A percentile compares a stretch with the other conserved stretches of the same genome.
These are phyloP conservation scores for Amylocarpus encephaloides DNA, from an alignment of 2,329 filamentous ascomycete species.

Conservation along the genomic window DNA sequence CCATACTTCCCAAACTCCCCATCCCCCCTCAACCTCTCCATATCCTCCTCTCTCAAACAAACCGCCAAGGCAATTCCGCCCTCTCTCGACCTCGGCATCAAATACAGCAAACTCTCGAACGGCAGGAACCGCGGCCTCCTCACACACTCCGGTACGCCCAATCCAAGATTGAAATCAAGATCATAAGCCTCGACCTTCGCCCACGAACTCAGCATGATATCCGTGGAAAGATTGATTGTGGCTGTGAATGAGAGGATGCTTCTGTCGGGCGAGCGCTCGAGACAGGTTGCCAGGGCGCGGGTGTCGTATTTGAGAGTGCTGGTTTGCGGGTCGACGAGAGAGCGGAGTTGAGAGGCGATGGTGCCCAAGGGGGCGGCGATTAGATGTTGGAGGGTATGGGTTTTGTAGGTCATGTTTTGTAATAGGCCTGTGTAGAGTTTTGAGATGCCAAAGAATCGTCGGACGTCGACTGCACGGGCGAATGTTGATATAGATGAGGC, in stretches of 20 bases:
- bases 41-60: conserved; percentile 5
- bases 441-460: background rate
- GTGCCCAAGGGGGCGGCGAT: conserved; percentile 31
- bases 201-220: conserved; percentile 51
- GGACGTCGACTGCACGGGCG: conserved; percentile 1
- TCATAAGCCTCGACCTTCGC: conserved; percentile 34
- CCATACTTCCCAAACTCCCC: conserved; percentile 2
- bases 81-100: background rate
- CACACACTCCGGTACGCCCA: conserved; percentile 2
- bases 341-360: conserved; percentile 37
- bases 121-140: background rate
- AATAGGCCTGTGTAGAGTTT: background rate
- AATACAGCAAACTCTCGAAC: conserved; percentile 1
- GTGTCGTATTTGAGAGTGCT: conserved; percentile 32
- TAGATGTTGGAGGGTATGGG: conserved; percentile 27
- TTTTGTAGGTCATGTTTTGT: conserved; percentile 41
- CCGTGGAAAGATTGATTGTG: conserved; percentile 33
- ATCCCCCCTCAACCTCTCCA: conserved; percentile 3
- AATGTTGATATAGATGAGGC: background rate
- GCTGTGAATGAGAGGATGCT: conserved; percentile 32
- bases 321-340: conserved; percentile 30
- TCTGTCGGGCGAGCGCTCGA: conserved; percentile 34
- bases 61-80: conserved; percentile 2
- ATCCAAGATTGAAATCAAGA: conserved; percentile 7
- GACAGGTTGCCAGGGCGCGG: conserved; percentile 37